These are phyloP conservation scores for Podaxis pistillaris DNA, from an alignment of 768 basidiomycete genomes.

Conservation along the genomic window DNA sequence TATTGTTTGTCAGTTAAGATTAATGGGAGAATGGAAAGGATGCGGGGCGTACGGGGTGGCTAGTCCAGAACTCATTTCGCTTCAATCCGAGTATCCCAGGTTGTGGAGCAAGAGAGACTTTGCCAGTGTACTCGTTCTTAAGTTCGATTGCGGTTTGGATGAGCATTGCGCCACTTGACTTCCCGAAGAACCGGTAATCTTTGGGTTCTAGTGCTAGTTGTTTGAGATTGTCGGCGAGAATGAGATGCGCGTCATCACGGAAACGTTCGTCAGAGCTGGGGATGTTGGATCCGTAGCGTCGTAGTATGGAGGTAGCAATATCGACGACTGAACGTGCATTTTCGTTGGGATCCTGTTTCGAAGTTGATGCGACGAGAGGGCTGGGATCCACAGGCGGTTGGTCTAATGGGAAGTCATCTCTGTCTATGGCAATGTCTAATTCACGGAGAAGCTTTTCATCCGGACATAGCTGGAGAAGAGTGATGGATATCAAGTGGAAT, in stretches of 20 bases:
- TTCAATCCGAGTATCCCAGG: conserved; percentile 17
- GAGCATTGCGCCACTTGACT: conserved; percentile 54
- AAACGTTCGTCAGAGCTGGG: conserved; percentile 18
- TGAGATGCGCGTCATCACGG: conserved; percentile 35
- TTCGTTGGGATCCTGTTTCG: conserved; percentile 1
- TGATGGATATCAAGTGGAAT: not conserved
- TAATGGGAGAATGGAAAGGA: not conserved
- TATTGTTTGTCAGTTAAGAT: conserved; percentile 13
- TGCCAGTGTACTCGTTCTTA: conserved; percentile 53
- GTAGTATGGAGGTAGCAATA: conserved; percentile 33
- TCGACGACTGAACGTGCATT: conserved; percentile 18
- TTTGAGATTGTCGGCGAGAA: conserved; percentile 36
- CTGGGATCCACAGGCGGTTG: conserved; percentile 22
- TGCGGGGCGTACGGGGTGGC: conserved; percentile 29
- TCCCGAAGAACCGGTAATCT: conserved; percentile 51
- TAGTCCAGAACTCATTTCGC: conserved; percentile 38
- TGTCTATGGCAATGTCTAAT: conserved; percentile 37
- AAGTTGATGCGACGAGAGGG: conserved; percentile 17
- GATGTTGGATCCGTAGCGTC: conserved; percentile 21
- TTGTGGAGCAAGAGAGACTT: conserved; percentile 18
- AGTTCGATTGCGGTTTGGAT: conserved; percentile 55
- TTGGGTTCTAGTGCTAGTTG: conserved; percentile 30
- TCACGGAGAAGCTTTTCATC: conserved; percentile 61
- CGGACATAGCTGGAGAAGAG: conserved; percentile 54
- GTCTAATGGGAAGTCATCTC: conserved; percentile 20